Percentiles rank a stretch among this genome's conserved stretches.
phyloP scores from a whole-genome alignment of 306 rosid genomes.

The Heteromeles arbutifolia region DNA sequence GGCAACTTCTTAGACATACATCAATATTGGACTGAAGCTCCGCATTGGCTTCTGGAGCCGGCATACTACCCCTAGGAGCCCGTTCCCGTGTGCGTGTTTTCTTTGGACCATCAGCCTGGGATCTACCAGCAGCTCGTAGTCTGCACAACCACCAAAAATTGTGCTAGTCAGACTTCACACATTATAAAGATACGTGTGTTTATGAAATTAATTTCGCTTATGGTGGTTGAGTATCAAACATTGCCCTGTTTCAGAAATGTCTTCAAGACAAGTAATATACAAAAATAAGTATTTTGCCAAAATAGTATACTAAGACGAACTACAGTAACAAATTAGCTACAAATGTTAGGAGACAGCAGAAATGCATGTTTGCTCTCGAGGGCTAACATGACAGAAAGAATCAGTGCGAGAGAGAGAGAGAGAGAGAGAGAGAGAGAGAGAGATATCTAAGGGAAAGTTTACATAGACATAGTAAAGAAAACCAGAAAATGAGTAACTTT shows the following conservation, averaged over 20 bases:
- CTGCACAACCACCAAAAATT: conserved; percentile 37
- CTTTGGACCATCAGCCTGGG: conserved; percentile 65
- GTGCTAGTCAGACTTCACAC: conserved; percentile 3
- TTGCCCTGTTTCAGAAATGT: neutral
- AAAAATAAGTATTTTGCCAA: neutral
- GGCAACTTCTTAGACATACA: conserved; percentile 40
- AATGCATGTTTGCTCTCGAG: neutral
- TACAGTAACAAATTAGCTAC: neutral
- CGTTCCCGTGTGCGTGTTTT: conserved; percentile 60
- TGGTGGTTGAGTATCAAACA: neutral
- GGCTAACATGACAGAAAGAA: neutral
- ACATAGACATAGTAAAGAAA: neutral
- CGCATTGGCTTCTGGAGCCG: conserved; percentile 92
- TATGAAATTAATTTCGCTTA: neutral
- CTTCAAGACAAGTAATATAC: neutral
- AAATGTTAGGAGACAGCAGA: neutral
- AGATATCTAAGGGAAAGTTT: neutral
- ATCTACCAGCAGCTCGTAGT: conserved; percentile 60
- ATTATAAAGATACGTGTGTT: neutral
- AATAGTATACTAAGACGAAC: neutral
- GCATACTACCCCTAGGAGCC: conserved; percentile 48
- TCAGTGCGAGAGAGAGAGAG: neutral
- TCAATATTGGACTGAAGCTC: conserved; percentile 84
- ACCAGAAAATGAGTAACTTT: neutral
- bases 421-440: neutral